Evolutionary conservation across 164 flowering plant genomes (phyloP).

Genomic region (Hamamelis virginiana): DNA sequence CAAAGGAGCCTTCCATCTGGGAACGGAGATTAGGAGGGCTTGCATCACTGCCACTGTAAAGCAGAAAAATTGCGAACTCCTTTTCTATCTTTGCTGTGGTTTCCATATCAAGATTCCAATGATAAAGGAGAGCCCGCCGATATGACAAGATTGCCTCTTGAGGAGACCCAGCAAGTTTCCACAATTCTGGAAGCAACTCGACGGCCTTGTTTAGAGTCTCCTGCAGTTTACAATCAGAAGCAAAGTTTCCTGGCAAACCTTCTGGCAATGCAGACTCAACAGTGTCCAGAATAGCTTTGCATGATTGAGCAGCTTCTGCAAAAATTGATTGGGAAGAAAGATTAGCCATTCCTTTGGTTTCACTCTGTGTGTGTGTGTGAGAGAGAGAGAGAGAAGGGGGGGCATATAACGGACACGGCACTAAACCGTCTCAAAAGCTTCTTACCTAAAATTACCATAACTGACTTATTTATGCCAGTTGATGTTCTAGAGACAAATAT

Average conservation of each 20-base stretch:
- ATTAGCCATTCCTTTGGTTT: constrained; percentile 6
- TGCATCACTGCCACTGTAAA: constrained; percentile 83
- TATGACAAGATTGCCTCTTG: constrained; percentile 71
- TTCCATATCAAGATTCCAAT: constrained; percentile 77
- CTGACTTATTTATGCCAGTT: too few species aligned
- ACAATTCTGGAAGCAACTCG: constrained; percentile 85
- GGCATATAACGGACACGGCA: neutral
- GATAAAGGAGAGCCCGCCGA: constrained; percentile 69
- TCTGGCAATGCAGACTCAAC: constrained; percentile 81
- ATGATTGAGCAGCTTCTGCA: constrained; percentile 95
- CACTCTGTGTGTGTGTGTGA: neutral
- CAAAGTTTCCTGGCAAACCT: constrained; percentile 64
- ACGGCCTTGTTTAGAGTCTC: constrained; percentile 75
- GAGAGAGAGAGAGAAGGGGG: neutral
- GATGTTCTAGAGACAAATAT: too few species aligned
- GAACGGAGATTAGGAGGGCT: constrained; percentile 76
- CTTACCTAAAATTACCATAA: too few species aligned
- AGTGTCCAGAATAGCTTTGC: constrained; percentile 78
- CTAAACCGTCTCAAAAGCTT: too few species aligned
- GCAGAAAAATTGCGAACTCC: constrained; percentile 80
- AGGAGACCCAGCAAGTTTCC: constrained; percentile 60
- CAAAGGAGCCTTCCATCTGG: constrained; percentile 75
- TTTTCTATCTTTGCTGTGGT: constrained; percentile 68
- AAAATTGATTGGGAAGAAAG: constrained; percentile 24
- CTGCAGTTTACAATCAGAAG: constrained; percentile 63